Evolutionary conservation across 108 stramenopile species (phyloP).

Genomic region (Nitzschia putrida): DNA sequence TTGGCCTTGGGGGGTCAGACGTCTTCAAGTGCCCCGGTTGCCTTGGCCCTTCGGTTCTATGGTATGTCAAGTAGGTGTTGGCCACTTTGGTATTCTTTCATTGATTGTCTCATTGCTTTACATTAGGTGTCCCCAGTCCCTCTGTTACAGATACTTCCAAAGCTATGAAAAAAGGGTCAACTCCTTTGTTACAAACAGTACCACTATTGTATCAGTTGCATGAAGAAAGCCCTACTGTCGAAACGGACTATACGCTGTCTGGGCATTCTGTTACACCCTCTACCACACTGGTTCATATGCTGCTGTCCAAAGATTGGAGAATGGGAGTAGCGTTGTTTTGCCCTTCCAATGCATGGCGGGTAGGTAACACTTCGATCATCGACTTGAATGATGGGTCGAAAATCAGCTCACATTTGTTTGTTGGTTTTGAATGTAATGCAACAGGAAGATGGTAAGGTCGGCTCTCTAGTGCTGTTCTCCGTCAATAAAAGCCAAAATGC

Average conservation of each 20-base stretch:
- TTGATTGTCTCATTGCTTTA: too few relatives aligned
- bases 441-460: conserved; percentile 22
- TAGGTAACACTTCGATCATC: neutral
- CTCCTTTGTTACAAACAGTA: conserved; percentile 23
- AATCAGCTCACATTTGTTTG: neutral
- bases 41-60: conserved; percentile 33
- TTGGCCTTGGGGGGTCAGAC: conserved; percentile 32
- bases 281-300: conserved; percentile 55
- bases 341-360: conserved; percentile 33
- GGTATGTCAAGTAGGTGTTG: too few relatives aligned
- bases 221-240: neutral
- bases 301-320: conserved; percentile 51
- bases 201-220: conserved; percentile 19
- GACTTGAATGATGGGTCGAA: too few relatives aligned
- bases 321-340: conserved; percentile 38
- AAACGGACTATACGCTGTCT: neutral
- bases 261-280: conserved; percentile 30
- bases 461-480: conserved; percentile 15
- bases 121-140: too few relatives aligned
- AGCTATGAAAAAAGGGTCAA: neutral
- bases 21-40: neutral
- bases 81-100: too few relatives aligned
- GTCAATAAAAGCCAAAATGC: neutral
- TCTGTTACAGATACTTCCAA: too few relatives aligned
- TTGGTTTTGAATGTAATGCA: too few relatives aligned